Conservation (phyloP, 441 rosid species). For the Gossypium lobatum region DNA sequence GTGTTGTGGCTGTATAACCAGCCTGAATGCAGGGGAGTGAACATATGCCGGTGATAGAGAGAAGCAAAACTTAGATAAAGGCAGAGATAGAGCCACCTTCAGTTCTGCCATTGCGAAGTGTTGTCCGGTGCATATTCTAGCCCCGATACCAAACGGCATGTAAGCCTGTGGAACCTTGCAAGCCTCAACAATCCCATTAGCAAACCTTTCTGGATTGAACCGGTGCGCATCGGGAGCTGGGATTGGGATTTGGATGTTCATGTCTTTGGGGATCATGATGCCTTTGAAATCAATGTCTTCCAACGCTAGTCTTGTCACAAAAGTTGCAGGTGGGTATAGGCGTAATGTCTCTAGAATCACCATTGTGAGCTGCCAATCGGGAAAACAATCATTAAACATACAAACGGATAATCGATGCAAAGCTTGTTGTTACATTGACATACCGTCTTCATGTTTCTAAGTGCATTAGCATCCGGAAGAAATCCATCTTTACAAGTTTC, state of each 20-base stretch:
- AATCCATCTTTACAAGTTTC: constrained; percentile 15
- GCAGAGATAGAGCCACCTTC: constrained; percentile 36
- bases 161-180: constrained; percentile 31
- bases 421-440: constrained; percentile 6
- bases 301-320: constrained; percentile 19
- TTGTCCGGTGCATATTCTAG: constrained; percentile 35
- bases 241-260: constrained; percentile 32
- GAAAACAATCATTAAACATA: not conserved
- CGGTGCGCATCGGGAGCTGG: constrained; percentile 21
- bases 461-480: constrained; percentile 26
- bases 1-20: constrained; percentile 33
- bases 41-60: constrained; percentile 31
- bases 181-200: constrained; percentile 29
- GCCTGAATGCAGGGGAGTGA: constrained; percentile 34
- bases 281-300: constrained; percentile 31
- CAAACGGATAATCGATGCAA: not conserved
- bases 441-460: constrained; percentile 34
- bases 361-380: constrained; percentile 34
- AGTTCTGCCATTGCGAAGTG: constrained; percentile 45
- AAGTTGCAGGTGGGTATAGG: constrained; percentile 36
- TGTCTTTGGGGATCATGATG: constrained; percentile 31
- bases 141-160: constrained; percentile 38
- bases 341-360: constrained; percentile 49
- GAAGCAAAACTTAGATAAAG: constrained; percentile 31
- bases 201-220: constrained; percentile 45